Conservation (phyloP, 2,329 filamentous ascomycete species). For the Talaromyces sp. region DNA sequence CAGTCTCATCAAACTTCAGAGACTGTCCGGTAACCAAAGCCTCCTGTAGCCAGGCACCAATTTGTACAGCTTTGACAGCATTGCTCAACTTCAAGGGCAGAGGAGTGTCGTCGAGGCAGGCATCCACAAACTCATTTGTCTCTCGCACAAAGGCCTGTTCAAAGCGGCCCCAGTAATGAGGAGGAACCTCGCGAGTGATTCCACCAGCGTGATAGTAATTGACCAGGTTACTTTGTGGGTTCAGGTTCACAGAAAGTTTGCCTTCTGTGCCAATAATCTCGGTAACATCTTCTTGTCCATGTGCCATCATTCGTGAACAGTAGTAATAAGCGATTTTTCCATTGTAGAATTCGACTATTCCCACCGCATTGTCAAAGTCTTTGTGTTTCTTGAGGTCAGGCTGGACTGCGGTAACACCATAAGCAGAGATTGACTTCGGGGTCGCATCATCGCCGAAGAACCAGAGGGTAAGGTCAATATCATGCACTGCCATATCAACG, state of each 20-base stretch:
- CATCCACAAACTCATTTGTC: constrained; percentile 59
- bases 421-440: constrained; percentile 53
- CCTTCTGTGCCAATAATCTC: constrained; percentile 65
- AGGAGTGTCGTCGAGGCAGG: constrained; percentile 52
- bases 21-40: constrained; percentile 50
- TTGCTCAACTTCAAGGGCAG: constrained; percentile 55
- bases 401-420: constrained; percentile 57
- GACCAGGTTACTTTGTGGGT: constrained; percentile 53
- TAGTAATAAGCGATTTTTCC: constrained; percentile 63
- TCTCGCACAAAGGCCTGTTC: constrained; percentile 60
- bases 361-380: constrained; percentile 60
- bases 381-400: constrained; percentile 54
- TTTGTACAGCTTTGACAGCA: constrained; percentile 50
- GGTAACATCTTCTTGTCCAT: constrained; percentile 63
- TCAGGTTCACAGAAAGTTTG: constrained; percentile 58
- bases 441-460: constrained; percentile 54
- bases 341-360: constrained; percentile 61
- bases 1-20: constrained; percentile 55
- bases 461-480: constrained; percentile 63
- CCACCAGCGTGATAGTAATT: constrained; percentile 52
- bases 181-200: constrained; percentile 56
- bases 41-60: constrained; percentile 48
- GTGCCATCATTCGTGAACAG: constrained; percentile 62
- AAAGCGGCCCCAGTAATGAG: constrained; percentile 60
- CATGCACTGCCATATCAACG: constrained; percentile 67